Evolutionary conservation across 345 rosid species (phyloP), one percentile per base, ranked within the genome.

Genomic region (Microthlaspi erraticum): DNA sequence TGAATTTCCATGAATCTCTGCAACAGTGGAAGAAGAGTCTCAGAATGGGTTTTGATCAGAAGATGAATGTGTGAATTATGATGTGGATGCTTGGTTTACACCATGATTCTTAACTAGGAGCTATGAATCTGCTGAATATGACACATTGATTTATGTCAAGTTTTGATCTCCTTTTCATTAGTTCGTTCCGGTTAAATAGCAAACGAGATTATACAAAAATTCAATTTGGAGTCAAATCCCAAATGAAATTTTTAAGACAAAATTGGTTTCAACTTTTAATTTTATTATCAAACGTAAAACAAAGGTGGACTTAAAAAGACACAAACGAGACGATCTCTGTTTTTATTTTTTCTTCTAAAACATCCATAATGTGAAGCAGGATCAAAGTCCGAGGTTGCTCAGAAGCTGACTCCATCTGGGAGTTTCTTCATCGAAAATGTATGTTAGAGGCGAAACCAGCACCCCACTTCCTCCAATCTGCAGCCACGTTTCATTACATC

Each of bases 401-500:
- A 86, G 81, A 74, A 91, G 96, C 66, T 81, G 83, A 32, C 81
- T 83, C 98, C 98, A 91, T 82, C 92, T 88, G 29, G 93, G 96
- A 45, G 98, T 84, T 60, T 89, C 97, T 62, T 91, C 98, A 55
- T 94, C 93, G 11, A 91, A 94, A 46, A 91, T 91, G 84, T 94
- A 94, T 38, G 98, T 94, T 74, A 91, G 29, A 3, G 96, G 93
- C 14, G 99, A 94, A 68, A 91, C 76, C 74, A 94, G 80, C 61
- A 94, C 96, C 26, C 96, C 90, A 6, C 98, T 89, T 5, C 98
- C 99, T 60, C 96, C 99, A 36, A 94, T 83, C 96, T 87, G 87
- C 83, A 64, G 32, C 58, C 63, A 64, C 32, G 64, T 48, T 54
- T 45, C 66, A 66, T 55, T 53, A 61, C 65, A 44, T 61, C 58